Evolutionary conservation across 1,284 basidiomycete genomes (phyloP).

Genomic region (Leccinum proliferum): DNA sequence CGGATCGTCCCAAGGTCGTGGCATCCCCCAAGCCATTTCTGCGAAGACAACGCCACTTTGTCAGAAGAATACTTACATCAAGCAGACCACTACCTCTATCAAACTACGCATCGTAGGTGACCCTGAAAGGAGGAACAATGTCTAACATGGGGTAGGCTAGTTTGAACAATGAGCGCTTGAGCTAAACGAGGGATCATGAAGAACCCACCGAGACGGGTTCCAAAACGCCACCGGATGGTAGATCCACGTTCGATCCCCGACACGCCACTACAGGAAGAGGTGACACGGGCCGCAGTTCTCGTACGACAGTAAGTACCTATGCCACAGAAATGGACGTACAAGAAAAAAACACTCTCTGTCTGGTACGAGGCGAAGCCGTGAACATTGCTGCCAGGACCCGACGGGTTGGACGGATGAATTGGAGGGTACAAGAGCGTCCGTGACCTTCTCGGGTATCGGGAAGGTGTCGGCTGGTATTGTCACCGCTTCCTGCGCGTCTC

Average conservation of each 20-base stretch:
- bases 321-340: conserved; percentile 8
- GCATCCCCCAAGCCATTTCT: not conserved
- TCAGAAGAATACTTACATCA: not conserved
- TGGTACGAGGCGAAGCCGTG: conserved; percentile 4
- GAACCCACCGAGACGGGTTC: conserved; percentile 11
- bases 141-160: not conserved
- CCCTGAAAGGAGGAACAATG: not conserved
- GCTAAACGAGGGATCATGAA: conserved; percentile 9
- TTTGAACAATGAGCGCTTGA: too few relatives aligned
- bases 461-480: not conserved
- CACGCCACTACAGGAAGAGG: conserved; percentile 14
- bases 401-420: conserved; percentile 2
- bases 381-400: conserved; percentile 7
- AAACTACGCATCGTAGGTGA: conserved; percentile 2
- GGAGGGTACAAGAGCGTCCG: conserved; percentile 1
- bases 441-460: conserved; percentile 8
- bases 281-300: conserved; percentile 6
- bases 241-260: conserved; percentile 4
- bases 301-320: conserved; percentile 3
- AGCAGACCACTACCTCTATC: not conserved
- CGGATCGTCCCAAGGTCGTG: conserved; percentile 13
- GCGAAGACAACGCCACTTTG: not conserved
- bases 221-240: conserved; percentile 15
- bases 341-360: not conserved
- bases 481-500: not conserved